Conservation (phyloP, 164 flowering plant species). For the Buxus sempervirens region DNA sequence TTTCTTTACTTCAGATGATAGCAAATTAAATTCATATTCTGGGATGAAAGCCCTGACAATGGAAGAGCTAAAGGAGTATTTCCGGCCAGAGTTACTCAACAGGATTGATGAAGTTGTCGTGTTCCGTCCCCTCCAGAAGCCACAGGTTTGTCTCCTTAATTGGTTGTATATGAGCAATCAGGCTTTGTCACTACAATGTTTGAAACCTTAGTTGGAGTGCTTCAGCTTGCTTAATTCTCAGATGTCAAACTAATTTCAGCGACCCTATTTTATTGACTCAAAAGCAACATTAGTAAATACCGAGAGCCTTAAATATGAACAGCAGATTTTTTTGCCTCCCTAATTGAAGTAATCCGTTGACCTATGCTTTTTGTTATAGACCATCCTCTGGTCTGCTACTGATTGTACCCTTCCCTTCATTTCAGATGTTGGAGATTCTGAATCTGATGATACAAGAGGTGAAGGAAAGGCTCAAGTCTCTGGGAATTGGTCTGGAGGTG, state of each 20-base stretch:
- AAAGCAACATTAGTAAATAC: background rate
- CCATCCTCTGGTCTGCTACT: background rate
- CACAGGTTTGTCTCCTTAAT: slow-evolving; percentile 48
- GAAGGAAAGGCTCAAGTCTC: slow-evolving; percentile 49
- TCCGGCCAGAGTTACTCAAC: slow-evolving; percentile 86
- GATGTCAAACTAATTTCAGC: background rate
- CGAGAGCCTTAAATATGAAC: background rate
- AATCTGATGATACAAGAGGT: slow-evolving; percentile 67
- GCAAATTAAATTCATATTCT: slow-evolving; percentile 47
- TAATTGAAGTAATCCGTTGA: background rate
- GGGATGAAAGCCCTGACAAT: slow-evolving; percentile 66
- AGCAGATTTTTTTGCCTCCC: background rate
- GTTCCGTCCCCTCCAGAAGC: slow-evolving; percentile 61
- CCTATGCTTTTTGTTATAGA: background rate
- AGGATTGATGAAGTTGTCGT: slow-evolving; percentile 82
- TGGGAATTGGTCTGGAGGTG: slow-evolving; percentile 66
- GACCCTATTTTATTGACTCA: background rate
- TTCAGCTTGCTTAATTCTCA: background rate
- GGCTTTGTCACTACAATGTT: background rate
- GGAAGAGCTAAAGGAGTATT: slow-evolving; percentile 77
- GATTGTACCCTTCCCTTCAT: background rate
- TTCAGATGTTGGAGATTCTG: slow-evolving; percentile 75
- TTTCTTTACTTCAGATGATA: slow-evolving; percentile 48
- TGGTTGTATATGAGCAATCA: background rate
- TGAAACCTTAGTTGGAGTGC: background rate